These are phyloP conservation scores for Aspergillus pseudonomiae DNA, from an alignment of 2,329 filamentous ascomycete genomes.

Conservation along the genomic window DNA sequence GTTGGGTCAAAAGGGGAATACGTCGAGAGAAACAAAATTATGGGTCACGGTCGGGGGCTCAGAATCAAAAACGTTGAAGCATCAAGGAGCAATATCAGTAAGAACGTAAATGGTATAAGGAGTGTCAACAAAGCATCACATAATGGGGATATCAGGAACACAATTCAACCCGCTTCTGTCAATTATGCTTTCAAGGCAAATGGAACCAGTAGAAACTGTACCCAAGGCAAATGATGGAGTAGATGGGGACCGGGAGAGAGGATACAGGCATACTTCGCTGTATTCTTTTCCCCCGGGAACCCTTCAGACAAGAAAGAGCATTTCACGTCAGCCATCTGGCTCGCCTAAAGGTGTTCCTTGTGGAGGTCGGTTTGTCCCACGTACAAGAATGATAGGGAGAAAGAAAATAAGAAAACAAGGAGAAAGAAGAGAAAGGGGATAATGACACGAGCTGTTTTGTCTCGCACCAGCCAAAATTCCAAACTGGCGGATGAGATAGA, in stretches of 20 bases:
- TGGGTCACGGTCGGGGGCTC: background rate
- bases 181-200: slow-evolving; percentile 9
- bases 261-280: background rate
- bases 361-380: slow-evolving; percentile 4
- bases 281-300: background rate
- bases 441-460: background rate
- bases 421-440: slow-evolving; percentile 2
- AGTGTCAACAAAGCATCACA: slow-evolving; percentile 14
- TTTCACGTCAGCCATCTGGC: background rate
- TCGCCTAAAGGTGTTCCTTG: slow-evolving; percentile 4
- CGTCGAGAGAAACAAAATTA: background rate
- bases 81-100: slow-evolving; percentile 20
- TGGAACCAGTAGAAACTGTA: slow-evolving; percentile 8
- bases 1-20: background rate
- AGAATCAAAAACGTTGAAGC: slow-evolving; percentile 13
- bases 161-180: slow-evolving; percentile 14
- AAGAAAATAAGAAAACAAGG: background rate
- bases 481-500: background rate
- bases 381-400: slow-evolving; percentile 5
- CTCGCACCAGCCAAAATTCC: background rate
- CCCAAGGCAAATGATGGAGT: slow-evolving; percentile 7
- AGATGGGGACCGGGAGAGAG: background rate
- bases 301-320: background rate
- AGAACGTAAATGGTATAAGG: slow-evolving; percentile 27
- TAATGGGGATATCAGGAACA: slow-evolving; percentile 1